Conservation (phyloP, 1,139 yeast species). For the Blastobotrys petasosporus region DNA sequence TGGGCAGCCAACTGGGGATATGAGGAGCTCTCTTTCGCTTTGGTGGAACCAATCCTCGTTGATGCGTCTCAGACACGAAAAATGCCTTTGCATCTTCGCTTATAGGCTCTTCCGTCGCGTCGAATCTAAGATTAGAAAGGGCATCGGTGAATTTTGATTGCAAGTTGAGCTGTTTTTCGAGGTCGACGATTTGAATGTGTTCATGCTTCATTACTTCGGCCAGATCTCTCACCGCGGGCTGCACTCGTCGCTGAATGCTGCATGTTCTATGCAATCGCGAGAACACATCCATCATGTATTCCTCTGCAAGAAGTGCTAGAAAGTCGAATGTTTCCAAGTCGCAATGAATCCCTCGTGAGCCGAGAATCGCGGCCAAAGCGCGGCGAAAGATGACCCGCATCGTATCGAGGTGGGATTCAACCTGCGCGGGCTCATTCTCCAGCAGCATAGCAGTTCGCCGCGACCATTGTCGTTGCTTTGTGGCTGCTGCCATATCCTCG, state of each 20-base stretch:
- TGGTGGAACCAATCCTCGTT: conserved; percentile 37
- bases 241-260: conserved; percentile 61
- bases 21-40: conserved; percentile 45
- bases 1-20: conserved; percentile 74
- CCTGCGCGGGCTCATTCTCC: conserved; percentile 4
- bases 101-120: conserved; percentile 26
- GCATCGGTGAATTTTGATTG: conserved; percentile 23
- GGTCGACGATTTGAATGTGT: conserved; percentile 40
- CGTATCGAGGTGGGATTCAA: conserved; percentile 8
- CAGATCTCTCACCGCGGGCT: conserved; percentile 56
- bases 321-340: conserved; percentile 31
- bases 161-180: conserved; percentile 40
- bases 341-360: conserved; percentile 21
- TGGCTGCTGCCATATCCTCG: too few relatives aligned
- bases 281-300: conserved; percentile 46
- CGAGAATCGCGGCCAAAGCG: conserved; percentile 27
- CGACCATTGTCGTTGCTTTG: background rate
- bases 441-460: conserved; percentile 7
- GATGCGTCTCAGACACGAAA: conserved; percentile 27
- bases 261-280: conserved; percentile 48
- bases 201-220: conserved; percentile 44
- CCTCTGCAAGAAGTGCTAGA: conserved; percentile 35
- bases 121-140: conserved; percentile 25
- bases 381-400: conserved; percentile 24
- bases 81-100: conserved; percentile 22